These are phyloP conservation scores for Pseudogymnoascus sp. DNA, from an alignment of 2,329 filamentous ascomycete species.

Conservation along the genomic window DNA sequence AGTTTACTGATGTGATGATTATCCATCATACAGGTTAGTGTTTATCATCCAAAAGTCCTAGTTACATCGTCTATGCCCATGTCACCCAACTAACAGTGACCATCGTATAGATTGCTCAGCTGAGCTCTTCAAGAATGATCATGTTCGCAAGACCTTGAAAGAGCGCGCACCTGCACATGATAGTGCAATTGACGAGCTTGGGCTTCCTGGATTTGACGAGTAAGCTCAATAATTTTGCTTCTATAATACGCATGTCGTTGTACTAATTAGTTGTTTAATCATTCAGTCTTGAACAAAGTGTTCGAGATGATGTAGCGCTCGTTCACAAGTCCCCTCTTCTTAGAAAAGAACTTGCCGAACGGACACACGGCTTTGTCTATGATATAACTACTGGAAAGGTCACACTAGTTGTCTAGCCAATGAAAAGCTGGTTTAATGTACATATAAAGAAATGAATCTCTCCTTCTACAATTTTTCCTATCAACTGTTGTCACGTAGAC, in stretches of 20 bases:
- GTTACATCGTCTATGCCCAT: neutral
- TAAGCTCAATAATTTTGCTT: conserved; percentile 10
- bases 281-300: conserved; percentile 20
- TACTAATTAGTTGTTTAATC: neutral
- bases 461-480: neutral
- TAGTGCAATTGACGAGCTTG: conserved; percentile 18
- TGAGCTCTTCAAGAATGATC: conserved; percentile 17
- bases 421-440: neutral
- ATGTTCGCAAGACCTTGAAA: conserved; percentile 17
- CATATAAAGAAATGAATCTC: neutral
- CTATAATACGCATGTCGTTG: neutral
- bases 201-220: conserved; percentile 23
- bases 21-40: conserved; percentile 24
- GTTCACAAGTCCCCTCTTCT: conserved; percentile 19
- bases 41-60: neutral
- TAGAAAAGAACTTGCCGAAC: conserved; percentile 19
- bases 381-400: conserved; percentile 23
- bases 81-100: neutral
- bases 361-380: conserved; percentile 17
- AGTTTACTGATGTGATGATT: conserved; percentile 20
- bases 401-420: conserved; percentile 8
- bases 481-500: neutral
- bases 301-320: conserved; percentile 20
- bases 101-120: conserved; percentile 19
- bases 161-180: conserved; percentile 15